A percentile compares a stretch with the other conserved stretches of the same genome.
Conservation (phyloP, 768 basidiomycete species). For the Trametopsis cervina region DNA sequence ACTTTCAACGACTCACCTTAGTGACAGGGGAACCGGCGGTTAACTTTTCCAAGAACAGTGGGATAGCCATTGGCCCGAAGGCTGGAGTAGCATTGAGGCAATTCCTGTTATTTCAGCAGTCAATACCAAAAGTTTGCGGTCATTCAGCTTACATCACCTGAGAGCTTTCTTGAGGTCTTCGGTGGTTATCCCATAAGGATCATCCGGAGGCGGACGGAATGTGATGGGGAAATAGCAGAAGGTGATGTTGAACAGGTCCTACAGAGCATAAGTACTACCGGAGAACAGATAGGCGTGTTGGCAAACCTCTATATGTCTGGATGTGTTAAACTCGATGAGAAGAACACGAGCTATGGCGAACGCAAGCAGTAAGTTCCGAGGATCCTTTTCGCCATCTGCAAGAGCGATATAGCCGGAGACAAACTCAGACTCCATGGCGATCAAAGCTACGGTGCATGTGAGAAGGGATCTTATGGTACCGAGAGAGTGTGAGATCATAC, state of each 20-base stretch:
- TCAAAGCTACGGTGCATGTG: slow-evolving; percentile 43
- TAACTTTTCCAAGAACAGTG: slow-evolving; percentile 89
- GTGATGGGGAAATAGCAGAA: slow-evolving; percentile 99
- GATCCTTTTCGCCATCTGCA: slow-evolving; percentile 97
- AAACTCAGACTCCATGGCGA: slow-evolving; percentile 66
- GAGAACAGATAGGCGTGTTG: not conserved
- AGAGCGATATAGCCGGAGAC: slow-evolving; percentile 66
- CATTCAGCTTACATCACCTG: too few relatives aligned
- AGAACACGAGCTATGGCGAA: slow-evolving; percentile 87
- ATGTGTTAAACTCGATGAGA: slow-evolving; percentile 81
- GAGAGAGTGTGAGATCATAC: slow-evolving; percentile 29
- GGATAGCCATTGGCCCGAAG: slow-evolving; percentile 81
- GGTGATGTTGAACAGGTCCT: slow-evolving; percentile 91
- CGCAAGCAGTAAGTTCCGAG: slow-evolving; percentile 83
- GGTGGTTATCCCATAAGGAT: slow-evolving; percentile 86
- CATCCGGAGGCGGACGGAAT: slow-evolving; percentile 88
- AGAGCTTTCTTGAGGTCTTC: slow-evolving; percentile 77
- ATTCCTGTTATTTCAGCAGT: slow-evolving; percentile 28
- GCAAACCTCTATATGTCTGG: slow-evolving; percentile 68
- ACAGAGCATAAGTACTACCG: not conserved
- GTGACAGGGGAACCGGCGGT: slow-evolving; percentile 71
- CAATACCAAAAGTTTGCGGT: too few relatives aligned
- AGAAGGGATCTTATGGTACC: slow-evolving; percentile 8
- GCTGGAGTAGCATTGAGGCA: slow-evolving; percentile 75
- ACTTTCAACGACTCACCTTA: slow-evolving; percentile 48